phyloP scores from a whole-genome alignment of 805 yeast genomes.

The Tetrapisispora phaffii region DNA sequence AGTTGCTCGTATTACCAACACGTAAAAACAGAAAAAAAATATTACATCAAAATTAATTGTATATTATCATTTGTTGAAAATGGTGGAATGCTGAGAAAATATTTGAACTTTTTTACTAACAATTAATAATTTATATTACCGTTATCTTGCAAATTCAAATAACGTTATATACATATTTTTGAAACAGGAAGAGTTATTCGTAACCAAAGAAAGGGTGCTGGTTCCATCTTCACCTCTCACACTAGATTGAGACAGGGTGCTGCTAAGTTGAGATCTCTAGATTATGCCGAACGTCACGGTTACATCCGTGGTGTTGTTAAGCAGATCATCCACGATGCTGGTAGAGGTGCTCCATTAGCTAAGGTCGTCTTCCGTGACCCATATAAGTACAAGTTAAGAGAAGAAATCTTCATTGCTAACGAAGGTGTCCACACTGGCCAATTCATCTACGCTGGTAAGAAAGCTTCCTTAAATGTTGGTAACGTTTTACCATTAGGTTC shows the following conservation, averaged over 20 bases:
- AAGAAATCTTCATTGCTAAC: slow-evolving; percentile 97
- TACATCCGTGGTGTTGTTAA: slow-evolving; percentile 99
- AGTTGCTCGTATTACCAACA: no score
- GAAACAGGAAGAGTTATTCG: slow-evolving; percentile 95
- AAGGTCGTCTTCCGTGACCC: slow-evolving; percentile 99
- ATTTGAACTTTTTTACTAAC: background rate
- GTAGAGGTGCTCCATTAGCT: slow-evolving; percentile 99
- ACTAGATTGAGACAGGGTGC: slow-evolving; percentile 99
- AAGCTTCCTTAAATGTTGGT: slow-evolving; percentile 94
- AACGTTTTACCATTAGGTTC: slow-evolving; percentile 94
- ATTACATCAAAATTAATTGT: no score
- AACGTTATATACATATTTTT: slow-evolving; percentile 4
- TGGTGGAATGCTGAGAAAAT: background rate
- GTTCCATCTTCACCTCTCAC: slow-evolving; percentile 99
- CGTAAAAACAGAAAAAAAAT: no score
- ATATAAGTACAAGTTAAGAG: slow-evolving; percentile 95
- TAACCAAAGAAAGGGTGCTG: slow-evolving; percentile 99
- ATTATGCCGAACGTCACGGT: slow-evolving; percentile 99
- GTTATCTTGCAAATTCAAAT: background rate
- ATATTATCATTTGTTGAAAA: no score
- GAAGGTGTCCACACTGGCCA: slow-evolving; percentile 99
- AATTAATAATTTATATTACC: background rate
- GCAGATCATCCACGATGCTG: slow-evolving; percentile 98
- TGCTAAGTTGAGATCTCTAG: slow-evolving; percentile 98
- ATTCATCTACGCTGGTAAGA: slow-evolving; percentile 97